Conservation (phyloP, 768 basidiomycete species). For the Melanogaster broomeanus region DNA sequence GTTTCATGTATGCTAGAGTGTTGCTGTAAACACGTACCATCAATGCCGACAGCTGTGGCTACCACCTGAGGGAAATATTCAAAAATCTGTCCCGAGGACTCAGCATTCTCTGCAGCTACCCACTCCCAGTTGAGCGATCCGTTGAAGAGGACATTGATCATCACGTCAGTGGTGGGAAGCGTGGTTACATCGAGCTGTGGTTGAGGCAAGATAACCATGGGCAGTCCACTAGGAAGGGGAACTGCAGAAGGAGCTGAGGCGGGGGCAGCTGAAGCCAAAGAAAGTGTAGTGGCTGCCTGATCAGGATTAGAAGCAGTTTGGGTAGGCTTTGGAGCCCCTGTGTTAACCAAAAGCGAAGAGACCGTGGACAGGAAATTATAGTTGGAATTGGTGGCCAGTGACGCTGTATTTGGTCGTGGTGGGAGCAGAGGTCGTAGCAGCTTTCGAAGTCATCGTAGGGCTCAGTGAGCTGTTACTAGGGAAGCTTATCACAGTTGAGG, state of each 20-base stretch:
- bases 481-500: constrained; percentile 33
- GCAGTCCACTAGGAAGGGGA: constrained; percentile 59
- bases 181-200: constrained; percentile 22
- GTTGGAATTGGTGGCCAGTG: constrained; percentile 21
- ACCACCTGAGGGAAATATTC: constrained; percentile 61
- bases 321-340: constrained; percentile 19
- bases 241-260: constrained; percentile 26
- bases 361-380: constrained; percentile 37
- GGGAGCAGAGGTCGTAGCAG: constrained; percentile 6
- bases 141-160: constrained; percentile 70
- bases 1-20: constrained; percentile 17
- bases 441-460: constrained; percentile 1
- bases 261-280: constrained; percentile 21
- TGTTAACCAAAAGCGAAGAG: constrained; percentile 34
- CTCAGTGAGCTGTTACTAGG: constrained; percentile 17
- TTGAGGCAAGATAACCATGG: constrained; percentile 58
- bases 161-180: constrained; percentile 39
- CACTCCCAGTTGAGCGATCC: constrained; percentile 65
- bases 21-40: constrained; percentile 31
- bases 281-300: constrained; percentile 29
- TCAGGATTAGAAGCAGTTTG: constrained; percentile 41
- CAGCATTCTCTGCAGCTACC: constrained; percentile 55
- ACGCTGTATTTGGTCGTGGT: constrained; percentile 15
- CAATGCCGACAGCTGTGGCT: constrained; percentile 44
- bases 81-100: constrained; percentile 78